A percentile compares a stretch with the other conserved stretches of the same genome.
Evolutionary conservation across 352 stramenopile species (phyloP).

Genomic region (Globisporangium viniferum): DNA sequence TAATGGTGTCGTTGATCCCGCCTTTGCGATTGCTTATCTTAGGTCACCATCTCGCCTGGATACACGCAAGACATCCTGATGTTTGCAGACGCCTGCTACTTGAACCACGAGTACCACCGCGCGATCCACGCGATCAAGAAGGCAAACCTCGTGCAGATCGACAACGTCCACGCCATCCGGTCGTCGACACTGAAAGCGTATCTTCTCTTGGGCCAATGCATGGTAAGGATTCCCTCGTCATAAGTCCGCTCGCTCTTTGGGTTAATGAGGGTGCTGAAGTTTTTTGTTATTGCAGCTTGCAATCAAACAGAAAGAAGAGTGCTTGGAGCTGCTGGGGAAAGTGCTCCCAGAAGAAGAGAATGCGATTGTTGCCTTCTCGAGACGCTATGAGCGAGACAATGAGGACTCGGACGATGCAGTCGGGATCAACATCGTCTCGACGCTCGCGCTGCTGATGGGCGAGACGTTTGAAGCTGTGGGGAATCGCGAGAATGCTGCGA

Average conservation of each 20-base stretch:
- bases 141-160: constrained; percentile 35
- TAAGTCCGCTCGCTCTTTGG: too few species aligned
- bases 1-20: constrained; percentile 10
- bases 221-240: constrained; percentile 34
- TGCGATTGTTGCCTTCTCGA: constrained; percentile 50
- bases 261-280: not conserved
- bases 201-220: constrained; percentile 65
- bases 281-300: constrained; percentile 30
- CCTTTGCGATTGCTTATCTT: constrained; percentile 8
- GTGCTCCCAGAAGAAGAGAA: constrained; percentile 62
- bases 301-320: constrained; percentile 85
- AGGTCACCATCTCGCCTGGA: constrained; percentile 50
- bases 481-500: constrained; percentile 73
- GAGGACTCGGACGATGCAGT: constrained; percentile 16
- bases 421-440: constrained; percentile 75
- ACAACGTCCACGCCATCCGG: constrained; percentile 19
- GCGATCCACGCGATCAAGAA: constrained; percentile 73
- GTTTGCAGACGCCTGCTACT: constrained; percentile 73
- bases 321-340: constrained; percentile 57
- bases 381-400: constrained; percentile 29
- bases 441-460: constrained; percentile 76
- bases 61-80: constrained; percentile 60
- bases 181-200: constrained; percentile 41
- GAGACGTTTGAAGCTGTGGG: constrained; percentile 82
- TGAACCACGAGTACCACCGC: constrained; percentile 67